Evolutionary conservation across 2,329 filamentous ascomycete species (phyloP).

Genomic region (Colletotrichum spaethianum): DNA sequence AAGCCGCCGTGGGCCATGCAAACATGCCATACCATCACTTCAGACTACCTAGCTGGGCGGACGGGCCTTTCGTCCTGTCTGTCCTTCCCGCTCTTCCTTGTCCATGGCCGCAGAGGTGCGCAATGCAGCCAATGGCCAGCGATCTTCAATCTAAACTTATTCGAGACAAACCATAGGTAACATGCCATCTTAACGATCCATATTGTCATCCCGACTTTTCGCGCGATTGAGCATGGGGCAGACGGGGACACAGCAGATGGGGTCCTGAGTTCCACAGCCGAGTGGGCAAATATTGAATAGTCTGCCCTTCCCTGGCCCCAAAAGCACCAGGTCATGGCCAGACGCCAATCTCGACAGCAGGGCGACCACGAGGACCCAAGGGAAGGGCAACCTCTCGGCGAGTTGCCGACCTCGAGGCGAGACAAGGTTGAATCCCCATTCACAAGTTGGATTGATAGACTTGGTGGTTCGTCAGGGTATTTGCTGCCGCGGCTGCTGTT

Average conservation of each 20-base stretch:
- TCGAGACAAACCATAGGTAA: neutral
- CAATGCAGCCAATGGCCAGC: neutral
- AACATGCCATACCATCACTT: neutral
- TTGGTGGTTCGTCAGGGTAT: neutral
- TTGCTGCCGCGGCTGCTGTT: neutral
- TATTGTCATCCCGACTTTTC: neutral
- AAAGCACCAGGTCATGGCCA: neutral
- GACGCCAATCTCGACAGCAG: neutral
- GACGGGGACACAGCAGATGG: neutral
- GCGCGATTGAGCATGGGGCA: neutral
- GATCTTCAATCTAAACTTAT: neutral
- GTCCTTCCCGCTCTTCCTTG: slow-evolving; percentile 1
- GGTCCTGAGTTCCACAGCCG: neutral
- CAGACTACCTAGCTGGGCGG: neutral
- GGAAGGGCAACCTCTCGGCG: slow-evolving; percentile 4
- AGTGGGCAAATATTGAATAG: slow-evolving; percentile 9
- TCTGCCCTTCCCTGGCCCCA: neutral
- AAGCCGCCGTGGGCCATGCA: neutral
- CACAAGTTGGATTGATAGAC: neutral
- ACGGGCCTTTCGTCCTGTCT: neutral
- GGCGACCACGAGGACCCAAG: slow-evolving; percentile 1
- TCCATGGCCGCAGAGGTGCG: neutral
- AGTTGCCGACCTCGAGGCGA: neutral
- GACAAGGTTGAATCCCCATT: neutral
- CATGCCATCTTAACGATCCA: neutral